Base-by-base conservation (phyloP, 2,329 filamentous ascomycete genomes). In the Graphilbum fragrans region DNA sequence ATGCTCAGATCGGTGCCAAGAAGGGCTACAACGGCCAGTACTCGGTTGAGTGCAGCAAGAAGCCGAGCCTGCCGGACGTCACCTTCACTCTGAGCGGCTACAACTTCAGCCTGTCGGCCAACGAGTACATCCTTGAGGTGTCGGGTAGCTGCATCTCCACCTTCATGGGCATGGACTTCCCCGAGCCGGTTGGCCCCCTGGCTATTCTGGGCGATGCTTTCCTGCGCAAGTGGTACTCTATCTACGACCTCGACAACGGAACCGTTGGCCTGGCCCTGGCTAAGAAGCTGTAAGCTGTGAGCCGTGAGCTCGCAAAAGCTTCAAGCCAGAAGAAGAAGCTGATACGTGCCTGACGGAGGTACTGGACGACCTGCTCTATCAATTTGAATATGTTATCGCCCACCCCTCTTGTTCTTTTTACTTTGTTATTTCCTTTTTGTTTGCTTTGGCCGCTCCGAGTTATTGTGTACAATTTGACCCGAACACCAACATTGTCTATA, bases 1-100 rank as follows among this genome's bases (percentile, higher is more conserved):
- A 98, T 77, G 82, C 84, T 66, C 82, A 95, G 70, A 95, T 98
- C 49, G 92, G 92, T 49, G 92, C 92, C 52, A 95, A 93, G 80
- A 98, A 96, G 79, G 77, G 83, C 47, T 98, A 81, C 70, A 94
- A 90, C 62, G 92, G 92, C 55, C 92, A 98, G 70, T 98, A 95
- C 74, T 84, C 80, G 14, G 71, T 98, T 47, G 92, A 96, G 51
- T 98, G 92, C 64, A 68, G 70, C 50, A 87, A 84, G 71, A 84
- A 86, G 54, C 74, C 82, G 58, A 73, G 69, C 49, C 81, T 98
- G 39, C 88, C 92, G 50, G 88, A 96, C 56, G 74, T 98, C 53
- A 87, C 82, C 54, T 96, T 98, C 67, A 88, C 75, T 50, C 78
- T 98, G 38, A 79, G 77, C 51, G 92, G 92, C 50, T 78, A 94